Evolutionary conservation across 805 yeast species (phyloP).

Genomic region (Saccharomycopsis sp.): DNA sequence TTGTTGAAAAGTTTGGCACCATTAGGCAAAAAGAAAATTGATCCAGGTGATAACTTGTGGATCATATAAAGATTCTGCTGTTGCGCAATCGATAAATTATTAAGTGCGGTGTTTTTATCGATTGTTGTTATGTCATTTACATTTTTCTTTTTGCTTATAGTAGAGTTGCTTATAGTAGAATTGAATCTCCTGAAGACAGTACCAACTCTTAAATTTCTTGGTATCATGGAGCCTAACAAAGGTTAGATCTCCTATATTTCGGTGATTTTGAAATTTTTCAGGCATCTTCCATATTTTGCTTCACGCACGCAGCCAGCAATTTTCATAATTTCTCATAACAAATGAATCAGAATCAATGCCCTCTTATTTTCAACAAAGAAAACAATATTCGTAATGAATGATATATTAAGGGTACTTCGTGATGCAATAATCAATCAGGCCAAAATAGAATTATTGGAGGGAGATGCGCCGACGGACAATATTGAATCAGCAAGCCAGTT

Average conservation of each 20-base stretch:
- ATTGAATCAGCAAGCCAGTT: slow-evolving; percentile 31
- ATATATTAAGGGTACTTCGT: slow-evolving; percentile 28
- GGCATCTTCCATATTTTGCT: too few species aligned
- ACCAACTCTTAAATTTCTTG: too few species aligned
- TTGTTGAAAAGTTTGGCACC: slow-evolving; percentile 84
- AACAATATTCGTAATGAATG: too few species aligned
- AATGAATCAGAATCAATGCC: too few species aligned
- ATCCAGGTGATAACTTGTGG: slow-evolving; percentile 83
- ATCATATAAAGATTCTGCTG: slow-evolving; percentile 73
- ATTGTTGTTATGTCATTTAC: slow-evolving; percentile 18
- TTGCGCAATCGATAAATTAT: slow-evolving; percentile 29
- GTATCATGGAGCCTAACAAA: too few species aligned
- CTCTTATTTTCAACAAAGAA: too few species aligned
- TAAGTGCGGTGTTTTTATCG: slow-evolving; percentile 11
- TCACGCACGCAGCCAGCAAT: too few species aligned
- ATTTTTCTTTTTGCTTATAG: slow-evolving; percentile 17
- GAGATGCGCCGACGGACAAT: slow-evolving; percentile 28
- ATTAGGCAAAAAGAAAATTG: slow-evolving; percentile 85
- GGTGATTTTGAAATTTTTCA: too few species aligned
- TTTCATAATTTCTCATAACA: too few species aligned
- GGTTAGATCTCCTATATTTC: too few species aligned
- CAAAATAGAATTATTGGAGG: slow-evolving; percentile 24
- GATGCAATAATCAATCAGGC: slow-evolving; percentile 27
- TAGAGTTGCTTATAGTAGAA: not conserved
- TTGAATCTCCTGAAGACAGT: too few species aligned